Base-by-base conservation (phyloP, 768 basidiomycete species). In the Pleurotus sapidus region DNA sequence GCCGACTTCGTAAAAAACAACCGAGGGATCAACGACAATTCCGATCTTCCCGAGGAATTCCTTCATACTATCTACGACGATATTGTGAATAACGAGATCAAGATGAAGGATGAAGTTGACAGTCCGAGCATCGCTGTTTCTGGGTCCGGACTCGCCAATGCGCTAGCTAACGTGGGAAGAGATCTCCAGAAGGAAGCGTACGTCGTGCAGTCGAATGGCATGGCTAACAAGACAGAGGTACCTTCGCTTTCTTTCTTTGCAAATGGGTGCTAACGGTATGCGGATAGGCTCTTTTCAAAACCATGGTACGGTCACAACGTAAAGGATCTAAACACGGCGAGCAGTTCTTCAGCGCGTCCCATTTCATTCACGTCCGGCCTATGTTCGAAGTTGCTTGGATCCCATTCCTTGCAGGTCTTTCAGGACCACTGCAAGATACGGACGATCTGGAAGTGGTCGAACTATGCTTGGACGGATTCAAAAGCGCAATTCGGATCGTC, bases 341-440 rank as follows among this genome's bases (percentile, higher is more conserved):
- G 60, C 92, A 96, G 60, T 99, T 94, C 75, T 97, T 95, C 75
- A 93, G 92, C 60, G 97, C 97, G 1, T 97, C 93, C 0, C 92
- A 98, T 66, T 93, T 95, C 60, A 85, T 98, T 57, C 97, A 99
- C 68, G 96, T 98, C 59, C 84, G 87, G 38, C 96, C 97, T 17
- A 99, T 99, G 97, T 97, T 99, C 64, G 96, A 98, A 72, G 95
- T 98, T 5, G 95, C 94, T 18, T 99, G 97, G 97, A 98, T 98
- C 75, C 87, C 97, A 1, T 95, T 98, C 73, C 81, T 99, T 20
- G 96, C 97, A 12, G 95, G 95, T 9, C 78, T 98, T 25, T 98
- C 97, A 7, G 93, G 87, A 0, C 96, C 95, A 14, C 78, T 98
- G 45, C 97, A 98, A 70, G 92, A 95, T 58, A 94, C 95, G 1